Conservation (phyloP, 2,329 filamentous ascomycete species). For the Colletotrichum phormii region DNA sequence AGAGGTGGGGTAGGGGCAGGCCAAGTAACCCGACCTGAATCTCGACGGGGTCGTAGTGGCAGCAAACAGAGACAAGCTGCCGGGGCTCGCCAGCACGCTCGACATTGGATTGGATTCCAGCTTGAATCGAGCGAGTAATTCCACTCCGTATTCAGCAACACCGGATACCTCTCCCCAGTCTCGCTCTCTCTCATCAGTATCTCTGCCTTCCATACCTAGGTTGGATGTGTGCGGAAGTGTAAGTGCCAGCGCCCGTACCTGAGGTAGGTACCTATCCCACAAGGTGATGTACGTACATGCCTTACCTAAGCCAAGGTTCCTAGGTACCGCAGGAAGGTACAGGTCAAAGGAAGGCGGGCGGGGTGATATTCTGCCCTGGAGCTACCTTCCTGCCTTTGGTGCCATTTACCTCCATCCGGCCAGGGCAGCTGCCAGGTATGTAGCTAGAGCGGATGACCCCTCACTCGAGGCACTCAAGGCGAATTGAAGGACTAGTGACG, state of each 20-base stretch:
- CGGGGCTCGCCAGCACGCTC: neutral
- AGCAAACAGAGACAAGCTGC: conserved; percentile 10
- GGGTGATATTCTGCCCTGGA: neutral
- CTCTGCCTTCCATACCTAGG: too few species aligned
- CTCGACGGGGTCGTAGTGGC: conserved; percentile 24
- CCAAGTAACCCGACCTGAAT: conserved; percentile 32
- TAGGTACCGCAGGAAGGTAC: neutral
- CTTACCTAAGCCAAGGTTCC: neutral
- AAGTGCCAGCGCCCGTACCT: neutral
- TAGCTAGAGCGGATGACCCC: neutral
- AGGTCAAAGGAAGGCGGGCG: too few species aligned
- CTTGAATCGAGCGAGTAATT: neutral
- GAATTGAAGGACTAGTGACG: neutral
- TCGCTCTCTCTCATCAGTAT: neutral
- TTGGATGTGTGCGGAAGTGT: conserved; percentile 4
- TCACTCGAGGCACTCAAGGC: neutral
- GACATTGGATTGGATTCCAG: neutral
- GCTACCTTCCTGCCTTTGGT: neutral
- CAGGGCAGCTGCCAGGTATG: neutral
- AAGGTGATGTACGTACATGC: neutral
- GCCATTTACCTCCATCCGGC: neutral
- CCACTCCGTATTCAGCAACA: neutral
- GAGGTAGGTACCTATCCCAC: too few species aligned
- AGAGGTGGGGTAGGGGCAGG: conserved; percentile 33
- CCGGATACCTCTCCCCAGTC: neutral